Evolutionary conservation across 1,284 basidiomycete genomes (phyloP), one percentile per base, ranked within the genome.

Genomic region (Tausonia pullulans): DNA sequence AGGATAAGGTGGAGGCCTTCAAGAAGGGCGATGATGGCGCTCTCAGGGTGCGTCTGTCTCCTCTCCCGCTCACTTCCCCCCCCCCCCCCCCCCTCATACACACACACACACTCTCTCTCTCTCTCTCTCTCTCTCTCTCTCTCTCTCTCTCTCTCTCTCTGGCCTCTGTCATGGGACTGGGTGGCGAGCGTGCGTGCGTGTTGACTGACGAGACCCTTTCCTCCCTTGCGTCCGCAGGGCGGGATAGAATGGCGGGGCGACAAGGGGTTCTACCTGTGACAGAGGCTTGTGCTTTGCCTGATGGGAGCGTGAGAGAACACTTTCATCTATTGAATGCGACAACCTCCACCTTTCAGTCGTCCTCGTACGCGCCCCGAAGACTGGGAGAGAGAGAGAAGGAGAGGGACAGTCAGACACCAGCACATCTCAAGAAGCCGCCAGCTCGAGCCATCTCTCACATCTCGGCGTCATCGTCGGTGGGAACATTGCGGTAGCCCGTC

Each of bases 381-480:
- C 53, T 62, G 27, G 49, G 46, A 27, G 49, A 39, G 13, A 9
- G 43, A 13, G 39, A 9, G 10, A 41, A 51, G 45, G 14, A 1
- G 43, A 50, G 51, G 48, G 9, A 39, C 4, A 9, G n/a, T 50
- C 45, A 16, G 39, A 60, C n/a, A 9, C 8, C 48, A 50, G 27
- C 4, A 27, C 7, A 13, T 7, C 3, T 4, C 40, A 7, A 16
- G 27, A 46, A 51, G 41, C 14, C n/a, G 41, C 8, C 14, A 51
- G 14, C 16, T 8, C 49, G 49, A 51, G 60, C 0, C 6, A 27
- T 27, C 27, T 27, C 27, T 27, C 27, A 27, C 27, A 89, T 82
- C 77, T 88, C 87, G 63, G 89, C 90, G 77, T 94, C 90, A 73
- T 92, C 90, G 73, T 94, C 90, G 63, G 91, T 83, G 1, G 89